Percentiles rank a stretch among this genome's conserved stretches.
These are phyloP conservation scores for Diospyros lotus DNA, from an alignment of 148 eudicot species.

Conservation along the genomic window DNA sequence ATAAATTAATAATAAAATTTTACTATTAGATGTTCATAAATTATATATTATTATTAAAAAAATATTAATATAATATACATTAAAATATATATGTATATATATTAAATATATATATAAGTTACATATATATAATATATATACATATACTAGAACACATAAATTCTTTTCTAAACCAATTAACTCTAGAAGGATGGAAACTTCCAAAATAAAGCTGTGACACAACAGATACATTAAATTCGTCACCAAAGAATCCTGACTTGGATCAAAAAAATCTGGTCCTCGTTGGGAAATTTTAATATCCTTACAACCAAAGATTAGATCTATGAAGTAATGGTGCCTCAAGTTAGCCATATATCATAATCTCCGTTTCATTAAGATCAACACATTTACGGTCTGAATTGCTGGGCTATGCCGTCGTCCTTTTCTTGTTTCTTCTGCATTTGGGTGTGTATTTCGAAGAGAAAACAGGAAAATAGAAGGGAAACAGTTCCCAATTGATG, in stretches of 20 bases:
- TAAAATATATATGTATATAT: too few relatives aligned
- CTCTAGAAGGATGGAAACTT: background rate
- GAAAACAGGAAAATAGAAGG: background rate
- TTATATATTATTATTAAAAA: too few relatives aligned
- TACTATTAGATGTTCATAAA: too few relatives aligned
- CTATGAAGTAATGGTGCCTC: background rate
- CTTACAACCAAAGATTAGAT: background rate
- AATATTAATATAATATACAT: too few relatives aligned
- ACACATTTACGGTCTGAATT: too few relatives aligned
- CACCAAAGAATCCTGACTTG: background rate
- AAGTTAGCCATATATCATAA: background rate
- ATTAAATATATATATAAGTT: too few relatives aligned
- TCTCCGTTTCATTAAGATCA: background rate
- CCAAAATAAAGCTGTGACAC: background rate
- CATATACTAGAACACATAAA: background rate
- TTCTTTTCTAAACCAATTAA: background rate
- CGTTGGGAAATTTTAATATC: too few relatives aligned
- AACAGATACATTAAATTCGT: background rate
- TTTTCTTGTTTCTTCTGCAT: background rate
- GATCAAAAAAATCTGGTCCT: background rate
- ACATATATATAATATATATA: too few relatives aligned
- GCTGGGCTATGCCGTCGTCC: too few relatives aligned
- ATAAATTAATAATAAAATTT: too few relatives aligned
- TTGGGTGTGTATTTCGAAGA: too few relatives aligned
- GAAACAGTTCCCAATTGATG: background rate